phyloP scores from a whole-genome alignment of 352 stramenopile genomes.

The Lagenidium giganteum region DNA sequence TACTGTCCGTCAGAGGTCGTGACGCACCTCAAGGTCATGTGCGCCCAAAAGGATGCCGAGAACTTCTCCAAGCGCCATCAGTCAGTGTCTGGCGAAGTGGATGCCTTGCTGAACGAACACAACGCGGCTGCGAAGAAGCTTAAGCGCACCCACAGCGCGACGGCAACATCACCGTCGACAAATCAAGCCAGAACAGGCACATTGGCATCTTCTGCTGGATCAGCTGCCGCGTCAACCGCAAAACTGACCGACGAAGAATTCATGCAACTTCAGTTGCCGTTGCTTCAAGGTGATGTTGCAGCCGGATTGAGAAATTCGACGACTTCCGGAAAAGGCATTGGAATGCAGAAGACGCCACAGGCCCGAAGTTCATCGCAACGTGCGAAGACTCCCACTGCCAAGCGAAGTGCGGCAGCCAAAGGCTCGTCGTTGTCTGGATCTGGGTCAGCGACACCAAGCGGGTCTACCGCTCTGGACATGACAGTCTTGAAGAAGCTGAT shows the following conservation, averaged over 20 bases:
- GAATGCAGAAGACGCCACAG: slow-evolving; percentile 4
- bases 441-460: too few relatives aligned
- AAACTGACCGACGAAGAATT: slow-evolving; percentile 38
- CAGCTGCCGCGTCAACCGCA: background rate
- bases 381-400: too few relatives aligned
- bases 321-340: background rate
- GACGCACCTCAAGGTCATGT: slow-evolving; percentile 44
- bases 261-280: slow-evolving; percentile 35
- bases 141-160: too few relatives aligned
- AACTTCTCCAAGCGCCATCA: slow-evolving; percentile 50
- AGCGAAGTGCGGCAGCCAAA: too few relatives aligned
- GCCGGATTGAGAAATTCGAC: background rate
- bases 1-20: slow-evolving; percentile 58
- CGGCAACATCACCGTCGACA: background rate
- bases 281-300: slow-evolving; percentile 21
- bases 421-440: too few relatives aligned
- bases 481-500: slow-evolving; percentile 35
- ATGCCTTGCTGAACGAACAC: slow-evolving; percentile 30
- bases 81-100: slow-evolving; percentile 20
- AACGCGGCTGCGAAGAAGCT: slow-evolving; percentile 19
- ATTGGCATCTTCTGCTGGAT: too few relatives aligned
- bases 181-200: too few relatives aligned
- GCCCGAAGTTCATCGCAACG: too few relatives aligned
- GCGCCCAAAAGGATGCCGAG: slow-evolving; percentile 46
- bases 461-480: too few relatives aligned